These are phyloP conservation scores for Tylopilus cervinicoccineus DNA, from an alignment of 768 basidiomycete species.

Conservation along the genomic window DNA sequence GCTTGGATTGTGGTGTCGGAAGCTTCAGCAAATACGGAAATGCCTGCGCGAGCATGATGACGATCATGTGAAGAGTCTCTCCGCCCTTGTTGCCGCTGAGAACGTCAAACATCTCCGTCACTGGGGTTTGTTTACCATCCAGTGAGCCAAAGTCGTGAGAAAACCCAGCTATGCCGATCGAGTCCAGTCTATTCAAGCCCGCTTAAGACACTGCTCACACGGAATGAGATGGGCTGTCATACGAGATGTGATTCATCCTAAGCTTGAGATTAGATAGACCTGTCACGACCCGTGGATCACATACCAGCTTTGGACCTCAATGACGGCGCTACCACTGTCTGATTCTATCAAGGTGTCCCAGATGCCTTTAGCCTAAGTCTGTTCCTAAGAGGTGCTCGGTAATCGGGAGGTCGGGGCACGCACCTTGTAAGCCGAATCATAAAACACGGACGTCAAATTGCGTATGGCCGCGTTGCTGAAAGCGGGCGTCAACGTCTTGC, in stretches of 20 bases:
- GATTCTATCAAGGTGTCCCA: conserved; percentile 31
- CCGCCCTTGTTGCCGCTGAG: conserved; percentile 12
- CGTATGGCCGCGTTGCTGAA: conserved; percentile 42
- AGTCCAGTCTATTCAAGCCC: conserved; percentile 34
- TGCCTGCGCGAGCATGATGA: conserved; percentile 24
- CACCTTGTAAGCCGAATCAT: conserved; percentile 41
- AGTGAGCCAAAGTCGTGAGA: conserved; percentile 43
- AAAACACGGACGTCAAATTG: conserved; percentile 35
- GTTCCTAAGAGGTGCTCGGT: background rate
- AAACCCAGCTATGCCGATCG: conserved; percentile 43
- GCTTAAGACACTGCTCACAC: too few relatives aligned
- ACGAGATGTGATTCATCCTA: conserved; percentile 37
- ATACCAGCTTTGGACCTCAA: conserved; percentile 49
- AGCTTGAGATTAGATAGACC: background rate
- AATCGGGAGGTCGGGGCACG: conserved; percentile 5
- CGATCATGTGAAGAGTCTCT: background rate
- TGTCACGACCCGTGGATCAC: background rate
- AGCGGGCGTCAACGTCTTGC: conserved; percentile 37
- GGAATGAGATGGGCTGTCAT: conserved; percentile 4
- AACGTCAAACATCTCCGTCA: conserved; percentile 25
- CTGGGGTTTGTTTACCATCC: conserved; percentile 30
- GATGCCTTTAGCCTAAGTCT: conserved; percentile 23
- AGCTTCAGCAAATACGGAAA: conserved; percentile 32
- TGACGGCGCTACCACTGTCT: conserved; percentile 26
- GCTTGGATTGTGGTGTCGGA: conserved; percentile 27